Base-by-base conservation (phyloP, 768 basidiomycete species). In the Phanerochaete carnosa region DNA sequence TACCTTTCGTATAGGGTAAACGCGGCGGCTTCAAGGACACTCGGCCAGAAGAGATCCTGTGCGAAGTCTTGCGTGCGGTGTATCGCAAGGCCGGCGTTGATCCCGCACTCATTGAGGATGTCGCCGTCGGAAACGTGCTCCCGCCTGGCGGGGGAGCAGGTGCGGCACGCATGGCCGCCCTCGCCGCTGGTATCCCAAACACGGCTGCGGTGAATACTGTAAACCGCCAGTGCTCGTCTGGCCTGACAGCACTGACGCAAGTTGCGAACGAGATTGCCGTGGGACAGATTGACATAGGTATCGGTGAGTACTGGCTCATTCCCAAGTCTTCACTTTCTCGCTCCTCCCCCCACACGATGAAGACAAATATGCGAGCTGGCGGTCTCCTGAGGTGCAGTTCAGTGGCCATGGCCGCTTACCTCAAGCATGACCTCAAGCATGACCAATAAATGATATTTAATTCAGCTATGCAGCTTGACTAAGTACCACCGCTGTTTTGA, bases 11-110 rank as follows among this genome's bases (percentile, higher is more conserved):
- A 2, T 64, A 92, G 90, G 85, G 84, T 26, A 86, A 80, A 70
- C 95, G 94, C 69, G 94, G 94, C 57, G 91, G 89, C 15, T 95
- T 94, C 83, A 94, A 94, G 74, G 92, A 95, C 75, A 94, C 92
- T 35, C 82, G 84, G 55, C 89, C 92, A 5, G 93, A 94, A 62
- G 85, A 92, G 64, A 79, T 92, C 67, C 83, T 95, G 59, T 85
- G 89, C 2, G 87, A 84, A 55, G 85, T 92, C 64, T 81, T 95
- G 54, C 83, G 83, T 57, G 90, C 88, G 46, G 88, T 80, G n/a
- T 89, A 90, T 75, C 78, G 79, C 25, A 83, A 79, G 62, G 83
- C 81, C 53, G 77, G 80, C 63, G 82, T 95, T 58, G 86, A 95
- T 75, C 94, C 94, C 46, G 78, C 80, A 57, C 80, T 93, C 71